phyloP scores from a whole-genome alignment of 2,329 filamentous ascomycete genomes.

The Epichloe sibirici region DNA sequence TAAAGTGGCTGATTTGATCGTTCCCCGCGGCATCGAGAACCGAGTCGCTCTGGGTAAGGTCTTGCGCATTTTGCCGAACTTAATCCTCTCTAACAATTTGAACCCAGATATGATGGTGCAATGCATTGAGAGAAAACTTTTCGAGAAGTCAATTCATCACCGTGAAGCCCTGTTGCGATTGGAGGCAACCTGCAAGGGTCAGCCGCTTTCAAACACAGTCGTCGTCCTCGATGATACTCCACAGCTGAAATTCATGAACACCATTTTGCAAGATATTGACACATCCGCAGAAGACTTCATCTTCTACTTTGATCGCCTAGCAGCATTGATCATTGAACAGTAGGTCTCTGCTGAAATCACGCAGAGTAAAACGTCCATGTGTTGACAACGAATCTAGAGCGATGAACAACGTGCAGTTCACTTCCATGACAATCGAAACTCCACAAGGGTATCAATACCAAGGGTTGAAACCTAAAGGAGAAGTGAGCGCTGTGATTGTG shows the following conservation, averaged over 20 bases:
- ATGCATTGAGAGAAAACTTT: conserved; percentile 77
- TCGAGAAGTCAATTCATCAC: conserved; percentile 76
- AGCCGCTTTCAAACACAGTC: conserved; percentile 63
- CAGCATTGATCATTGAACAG: conserved; percentile 73
- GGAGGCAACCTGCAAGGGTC: conserved; percentile 57
- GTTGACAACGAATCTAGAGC: conserved; percentile 37
- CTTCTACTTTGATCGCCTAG: conserved; percentile 90
- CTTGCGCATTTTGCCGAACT: too few relatives aligned
- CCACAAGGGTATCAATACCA: conserved; percentile 57
- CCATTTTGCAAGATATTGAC: conserved; percentile 70
- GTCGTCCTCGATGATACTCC: conserved; percentile 62
- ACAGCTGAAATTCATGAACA: conserved; percentile 81
- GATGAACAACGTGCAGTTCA: conserved; percentile 64
- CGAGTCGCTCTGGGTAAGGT: conserved; percentile 68
- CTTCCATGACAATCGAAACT: conserved; percentile 52
- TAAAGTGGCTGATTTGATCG: conserved; percentile 86
- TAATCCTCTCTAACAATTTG: conserved; percentile 4
- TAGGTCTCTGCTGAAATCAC: conserved; percentile 24
- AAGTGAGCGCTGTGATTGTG: conserved; percentile 75
- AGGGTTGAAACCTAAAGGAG: conserved; percentile 59
- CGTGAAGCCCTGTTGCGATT: conserved; percentile 66
- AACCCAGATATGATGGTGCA: conserved; percentile 74
- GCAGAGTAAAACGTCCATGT: neutral
- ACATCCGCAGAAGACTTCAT: conserved; percentile 83
- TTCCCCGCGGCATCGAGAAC: conserved; percentile 90